Conservation (phyloP, 331 rosid species). For the Dryas integrifolia region DNA sequence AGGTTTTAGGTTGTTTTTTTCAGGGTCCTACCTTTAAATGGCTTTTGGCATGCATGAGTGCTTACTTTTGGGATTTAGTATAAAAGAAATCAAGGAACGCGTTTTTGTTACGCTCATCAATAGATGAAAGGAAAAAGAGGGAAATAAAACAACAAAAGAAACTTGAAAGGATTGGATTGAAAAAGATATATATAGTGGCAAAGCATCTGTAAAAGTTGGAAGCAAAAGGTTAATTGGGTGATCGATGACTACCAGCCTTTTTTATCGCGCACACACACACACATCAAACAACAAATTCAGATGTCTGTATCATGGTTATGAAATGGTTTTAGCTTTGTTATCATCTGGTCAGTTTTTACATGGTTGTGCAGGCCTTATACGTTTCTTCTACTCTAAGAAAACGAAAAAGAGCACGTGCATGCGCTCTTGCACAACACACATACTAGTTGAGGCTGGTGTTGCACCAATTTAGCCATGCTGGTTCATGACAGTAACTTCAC, state of each 20-base stretch:
- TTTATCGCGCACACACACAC: constrained; percentile 2
- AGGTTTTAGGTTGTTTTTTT: not conserved
- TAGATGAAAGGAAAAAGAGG: not conserved
- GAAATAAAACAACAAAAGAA: constrained; percentile 12
- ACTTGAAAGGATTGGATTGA: constrained; percentile 13
- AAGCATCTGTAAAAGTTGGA: constrained; percentile 28
- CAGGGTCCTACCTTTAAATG: not conserved
- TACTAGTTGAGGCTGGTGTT: not conserved
- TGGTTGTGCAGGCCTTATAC: not conserved
- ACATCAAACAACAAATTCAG: constrained; percentile 11
- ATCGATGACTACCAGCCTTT: constrained; percentile 9
- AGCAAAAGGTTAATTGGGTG: constrained; percentile 7
- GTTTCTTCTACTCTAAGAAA: not conserved
- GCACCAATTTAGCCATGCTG: not conserved
- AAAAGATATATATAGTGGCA: constrained; percentile 19
- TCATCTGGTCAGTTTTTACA: not conserved
- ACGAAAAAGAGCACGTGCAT: not conserved
- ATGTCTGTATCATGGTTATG: not conserved
- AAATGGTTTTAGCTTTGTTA: not conserved
- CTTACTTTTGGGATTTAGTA: constrained; percentile 24
- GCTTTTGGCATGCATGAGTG: constrained; percentile 15
- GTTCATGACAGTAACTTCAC: not conserved
- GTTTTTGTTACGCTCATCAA: constrained; percentile 24
- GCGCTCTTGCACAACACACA: constrained; percentile 6
- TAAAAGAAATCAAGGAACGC: constrained; percentile 7